Evolutionary conservation across 108 stramenopile genomes (phyloP).

Genomic region (Skeletonema menzelii): DNA sequence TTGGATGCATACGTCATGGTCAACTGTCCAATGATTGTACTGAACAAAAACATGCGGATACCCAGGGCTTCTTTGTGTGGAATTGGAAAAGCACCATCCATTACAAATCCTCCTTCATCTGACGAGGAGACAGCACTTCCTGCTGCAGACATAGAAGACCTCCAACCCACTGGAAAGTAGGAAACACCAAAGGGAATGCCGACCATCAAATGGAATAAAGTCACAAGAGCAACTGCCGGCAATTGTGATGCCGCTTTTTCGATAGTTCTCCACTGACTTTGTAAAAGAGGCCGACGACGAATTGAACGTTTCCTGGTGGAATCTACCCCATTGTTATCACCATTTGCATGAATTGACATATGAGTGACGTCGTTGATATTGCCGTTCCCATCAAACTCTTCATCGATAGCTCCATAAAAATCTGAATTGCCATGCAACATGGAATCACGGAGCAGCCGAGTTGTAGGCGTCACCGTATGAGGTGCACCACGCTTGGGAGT

Average conservation of each 20-base stretch:
- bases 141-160: conserved; percentile 13
- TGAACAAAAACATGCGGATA: conserved; percentile 79
- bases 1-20: conserved; percentile 58
- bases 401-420: conserved; percentile 3
- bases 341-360: not conserved
- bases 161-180: conserved; percentile 53
- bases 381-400: not conserved
- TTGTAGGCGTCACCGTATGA: conserved; percentile 4
- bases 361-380: not conserved
- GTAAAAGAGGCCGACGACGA: conserved; percentile 7
- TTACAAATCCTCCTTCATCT: conserved; percentile 12
- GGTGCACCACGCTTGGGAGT: not conserved
- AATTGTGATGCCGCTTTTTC: conserved; percentile 39
- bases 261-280: conserved; percentile 1
- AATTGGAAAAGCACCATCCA: conserved; percentile 42
- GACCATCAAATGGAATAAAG: conserved; percentile 68
- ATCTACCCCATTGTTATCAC: not conserved
- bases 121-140: conserved; percentile 7
- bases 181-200: conserved; percentile 76
- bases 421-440: conserved; percentile 2
- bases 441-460: conserved; percentile 3
- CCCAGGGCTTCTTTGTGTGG: conserved; percentile 77
- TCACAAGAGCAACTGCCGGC: conserved; percentile 52
- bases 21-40: conserved; percentile 70
- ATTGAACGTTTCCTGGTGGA: not conserved